Evolutionary conservation across 108 stramenopile genomes (phyloP), one percentile per base, ranked within the genome.

Genomic region (Parmales sp.): DNA sequence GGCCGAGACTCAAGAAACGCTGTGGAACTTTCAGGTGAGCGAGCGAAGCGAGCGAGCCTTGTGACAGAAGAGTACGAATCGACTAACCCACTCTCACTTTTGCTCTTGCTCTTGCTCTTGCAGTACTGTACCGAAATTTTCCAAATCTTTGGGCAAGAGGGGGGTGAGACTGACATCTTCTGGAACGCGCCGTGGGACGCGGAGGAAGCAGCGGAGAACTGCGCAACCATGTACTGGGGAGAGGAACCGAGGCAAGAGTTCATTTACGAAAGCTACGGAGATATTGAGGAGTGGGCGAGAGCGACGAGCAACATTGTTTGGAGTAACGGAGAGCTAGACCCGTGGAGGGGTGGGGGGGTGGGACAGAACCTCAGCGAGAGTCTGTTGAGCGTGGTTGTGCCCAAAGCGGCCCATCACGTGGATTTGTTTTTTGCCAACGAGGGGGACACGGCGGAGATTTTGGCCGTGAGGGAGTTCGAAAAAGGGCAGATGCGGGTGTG

Each of bases 41-140:
- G n/a, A n/a, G n/a, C n/a, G n/a, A n/a, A n/a, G n/a, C n/a, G n/a
- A n/a, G n/a, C n/a, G n/a, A n/a, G n/a, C n/a, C n/a, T n/a, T n/a
- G n/a, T n/a, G n/a, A n/a, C n/a, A n/a, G n/a, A n/a, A n/a, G n/a
- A n/a, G n/a, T n/a, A n/a, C n/a, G n/a, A n/a, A n/a, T n/a, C n/a
- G n/a, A n/a, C n/a, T n/a, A n/a, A n/a, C n/a, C n/a, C n/a, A n/a
- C n/a, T n/a, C n/a, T n/a, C n/a, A n/a, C n/a, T n/a, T n/a, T n/a
- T n/a, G n/a, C n/a, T n/a, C n/a, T n/a, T n/a, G n/a, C n/a, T n/a
- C n/a, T n/a, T n/a, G n/a, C n/a, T n/a, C n/a, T n/a, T n/a, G n/a
- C 66, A 67, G 66, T 67, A 67, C 66, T 67, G 66, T 34, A 22
- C 66, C 7, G 31, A 67, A 45, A 67, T 45, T 16, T 45, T 67